These are phyloP conservation scores for Leishmania arabica DNA, from an alignment of 208 protist species.

Conservation along the genomic window DNA sequence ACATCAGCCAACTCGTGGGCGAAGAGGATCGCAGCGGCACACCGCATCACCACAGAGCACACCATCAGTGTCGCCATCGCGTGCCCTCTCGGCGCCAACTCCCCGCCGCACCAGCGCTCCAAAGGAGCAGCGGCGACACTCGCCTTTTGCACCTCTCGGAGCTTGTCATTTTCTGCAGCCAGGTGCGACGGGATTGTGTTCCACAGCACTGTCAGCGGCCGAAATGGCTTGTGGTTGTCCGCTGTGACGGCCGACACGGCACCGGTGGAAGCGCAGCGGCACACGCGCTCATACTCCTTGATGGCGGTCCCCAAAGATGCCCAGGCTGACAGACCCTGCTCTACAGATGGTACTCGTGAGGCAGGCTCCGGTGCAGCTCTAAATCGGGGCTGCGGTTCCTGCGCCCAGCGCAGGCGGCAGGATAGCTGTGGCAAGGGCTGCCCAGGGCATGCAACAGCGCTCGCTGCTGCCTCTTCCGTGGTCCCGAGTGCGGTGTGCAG, in stretches of 20 bases:
- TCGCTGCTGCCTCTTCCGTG: not conserved
- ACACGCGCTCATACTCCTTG: slow-evolving; percentile 14
- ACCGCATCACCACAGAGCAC: slow-evolving; percentile 51
- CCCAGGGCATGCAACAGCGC: not conserved
- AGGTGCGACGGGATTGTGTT: slow-evolving; percentile 22
- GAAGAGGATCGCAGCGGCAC: slow-evolving; percentile 37
- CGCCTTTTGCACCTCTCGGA: not conserved
- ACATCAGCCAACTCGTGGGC: not conserved
- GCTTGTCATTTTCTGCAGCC: not conserved
- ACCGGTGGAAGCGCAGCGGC: not conserved
- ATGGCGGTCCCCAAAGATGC: slow-evolving; percentile 10
- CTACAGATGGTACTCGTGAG: not conserved
- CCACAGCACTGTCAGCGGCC: slow-evolving; percentile 41
- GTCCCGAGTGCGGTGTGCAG: slow-evolving; percentile 3
- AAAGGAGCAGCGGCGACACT: not conserved
- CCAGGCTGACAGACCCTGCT: slow-evolving; percentile 8
- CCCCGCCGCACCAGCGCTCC: not conserved
- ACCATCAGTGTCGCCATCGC: slow-evolving; percentile 1
- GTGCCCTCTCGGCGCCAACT: not conserved
- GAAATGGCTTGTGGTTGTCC: not conserved
- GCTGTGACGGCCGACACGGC: not conserved
- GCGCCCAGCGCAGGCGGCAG: slow-evolving; percentile 22
- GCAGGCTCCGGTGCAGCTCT: not conserved
- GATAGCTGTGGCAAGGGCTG: slow-evolving; percentile 2
- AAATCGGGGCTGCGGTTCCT: slow-evolving; percentile 12